Percentiles rank a stretch among this genome's conserved stretches.
These are phyloP conservation scores for Diplodia scrobiculata DNA, from an alignment of 2,329 filamentous ascomycete genomes.

Conservation along the genomic window DNA sequence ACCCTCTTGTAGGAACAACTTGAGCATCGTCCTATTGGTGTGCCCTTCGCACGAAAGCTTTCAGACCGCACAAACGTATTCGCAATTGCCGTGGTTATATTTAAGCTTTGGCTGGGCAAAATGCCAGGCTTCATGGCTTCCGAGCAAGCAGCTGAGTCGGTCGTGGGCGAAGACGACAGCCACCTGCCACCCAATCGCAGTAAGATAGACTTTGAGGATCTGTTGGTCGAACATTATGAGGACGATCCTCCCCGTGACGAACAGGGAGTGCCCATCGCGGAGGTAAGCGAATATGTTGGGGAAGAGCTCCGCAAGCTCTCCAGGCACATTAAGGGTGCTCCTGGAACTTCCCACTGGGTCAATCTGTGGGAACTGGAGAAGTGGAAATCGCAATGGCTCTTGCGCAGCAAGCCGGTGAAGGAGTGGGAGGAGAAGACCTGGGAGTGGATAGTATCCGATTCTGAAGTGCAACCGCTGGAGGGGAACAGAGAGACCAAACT, in stretches of 20 bases:
- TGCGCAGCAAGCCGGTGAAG: not conserved
- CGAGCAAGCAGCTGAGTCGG: not conserved
- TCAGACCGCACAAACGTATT: slow-evolving; percentile 15
- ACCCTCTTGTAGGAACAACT: not conserved
- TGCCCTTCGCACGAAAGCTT: not conserved
- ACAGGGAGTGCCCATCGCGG: no score
- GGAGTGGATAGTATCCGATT: not conserved
- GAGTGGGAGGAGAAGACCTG: no score
- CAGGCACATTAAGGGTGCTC: not conserved
- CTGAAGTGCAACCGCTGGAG: not conserved
- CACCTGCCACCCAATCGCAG: not conserved
- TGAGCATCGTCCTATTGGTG: not conserved
- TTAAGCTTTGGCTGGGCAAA: not conserved
- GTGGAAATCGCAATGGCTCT: slow-evolving; percentile 5
- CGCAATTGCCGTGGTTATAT: not conserved
- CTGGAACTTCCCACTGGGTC: not conserved
- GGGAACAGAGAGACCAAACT: not conserved
- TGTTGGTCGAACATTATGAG: no score
- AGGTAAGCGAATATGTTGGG: no score
- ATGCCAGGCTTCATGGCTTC: not conserved
- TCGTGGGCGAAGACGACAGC: not conserved
- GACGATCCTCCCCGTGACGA: no score
- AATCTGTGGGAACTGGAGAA: slow-evolving; percentile 3
- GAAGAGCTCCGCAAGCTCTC: no score
- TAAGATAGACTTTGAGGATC: not conserved